phyloP scores from a whole-genome alignment of 2,329 filamentous ascomycete genomes.

The Passalora sequoiae region DNA sequence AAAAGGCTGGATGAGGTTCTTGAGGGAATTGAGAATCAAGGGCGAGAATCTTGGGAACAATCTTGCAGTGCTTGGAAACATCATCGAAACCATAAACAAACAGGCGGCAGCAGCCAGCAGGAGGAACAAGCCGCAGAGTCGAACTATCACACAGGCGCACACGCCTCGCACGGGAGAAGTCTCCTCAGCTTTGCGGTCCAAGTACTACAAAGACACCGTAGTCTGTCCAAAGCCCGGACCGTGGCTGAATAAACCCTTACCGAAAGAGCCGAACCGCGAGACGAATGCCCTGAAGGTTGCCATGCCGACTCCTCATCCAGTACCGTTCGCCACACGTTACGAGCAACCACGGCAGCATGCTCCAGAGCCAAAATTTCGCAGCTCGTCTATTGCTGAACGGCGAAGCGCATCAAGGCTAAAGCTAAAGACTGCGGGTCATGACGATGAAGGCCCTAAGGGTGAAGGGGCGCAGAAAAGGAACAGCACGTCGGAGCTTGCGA shows the following conservation, averaged over 20 bases:
- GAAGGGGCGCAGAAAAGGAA: neutral
- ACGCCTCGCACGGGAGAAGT: neutral
- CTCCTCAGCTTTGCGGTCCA: constrained; percentile 15
- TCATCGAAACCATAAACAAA: constrained; percentile 80
- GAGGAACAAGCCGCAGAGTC: constrained; percentile 45
- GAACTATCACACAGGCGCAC: constrained; percentile 13
- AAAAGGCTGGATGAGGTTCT: constrained; percentile 80
- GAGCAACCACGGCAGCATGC: constrained; percentile 22
- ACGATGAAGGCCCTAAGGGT: neutral
- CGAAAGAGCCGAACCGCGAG: constrained; percentile 13
- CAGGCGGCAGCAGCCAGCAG: constrained; percentile 79
- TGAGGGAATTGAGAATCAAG: constrained; percentile 69
- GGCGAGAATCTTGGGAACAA: constrained; percentile 64
- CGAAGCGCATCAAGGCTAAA: constrained; percentile 6
- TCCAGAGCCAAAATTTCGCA: constrained; percentile 13
- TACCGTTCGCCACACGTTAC: constrained; percentile 20
- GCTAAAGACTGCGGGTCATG: constrained; percentile 12
- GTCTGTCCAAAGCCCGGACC: constrained; percentile 12
- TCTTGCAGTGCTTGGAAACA: constrained; percentile 66
- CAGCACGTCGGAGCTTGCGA: constrained; percentile 24
- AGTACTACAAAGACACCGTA: constrained; percentile 12
- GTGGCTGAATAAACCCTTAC: constrained; percentile 22
- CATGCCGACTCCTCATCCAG: constrained; percentile 21
- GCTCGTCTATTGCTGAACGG: constrained; percentile 4
- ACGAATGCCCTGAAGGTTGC: constrained; percentile 8